These are phyloP conservation scores for Mesembryanthemum crystallinum DNA, from an alignment of 148 eudicot species.

Conservation along the genomic window DNA sequence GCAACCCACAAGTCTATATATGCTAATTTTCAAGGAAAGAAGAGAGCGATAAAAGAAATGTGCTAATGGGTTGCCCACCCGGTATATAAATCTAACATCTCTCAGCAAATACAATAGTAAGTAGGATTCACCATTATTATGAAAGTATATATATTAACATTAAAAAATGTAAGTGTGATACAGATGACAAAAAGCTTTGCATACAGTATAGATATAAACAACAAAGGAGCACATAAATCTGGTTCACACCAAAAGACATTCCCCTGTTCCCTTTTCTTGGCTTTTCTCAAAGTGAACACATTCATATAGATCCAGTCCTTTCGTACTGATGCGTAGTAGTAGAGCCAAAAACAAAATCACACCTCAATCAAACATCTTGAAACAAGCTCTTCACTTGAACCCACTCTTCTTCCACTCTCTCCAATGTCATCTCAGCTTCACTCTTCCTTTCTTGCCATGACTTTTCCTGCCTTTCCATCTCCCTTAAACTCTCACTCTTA, in stretches of 20 bases:
- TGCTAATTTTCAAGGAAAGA: too few species aligned
- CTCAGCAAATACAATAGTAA: too few species aligned
- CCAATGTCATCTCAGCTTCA: constrained; percentile 32
- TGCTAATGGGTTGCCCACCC: too few species aligned
- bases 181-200: neutral
- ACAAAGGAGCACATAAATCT: neutral
- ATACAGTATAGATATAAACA: neutral
- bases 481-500: constrained; percentile 33
- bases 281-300: neutral
- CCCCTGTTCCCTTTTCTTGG: neutral
- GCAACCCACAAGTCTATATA: too few species aligned
- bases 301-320: neutral
- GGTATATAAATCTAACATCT: too few species aligned
- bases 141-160: too few species aligned
- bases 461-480: constrained; percentile 34
- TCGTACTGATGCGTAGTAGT: too few species aligned
- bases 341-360: constrained; percentile 12
- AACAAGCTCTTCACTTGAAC: constrained; percentile 22
- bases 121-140: too few species aligned
- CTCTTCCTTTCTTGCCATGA: constrained; percentile 21
- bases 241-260: neutral
- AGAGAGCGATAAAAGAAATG: too few species aligned
- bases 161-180: neutral
- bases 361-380: constrained; percentile 24
- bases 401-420: constrained; percentile 39